Base-by-base conservation (phyloP, 441 rosid genomes). In the Viola pubescens region DNA sequence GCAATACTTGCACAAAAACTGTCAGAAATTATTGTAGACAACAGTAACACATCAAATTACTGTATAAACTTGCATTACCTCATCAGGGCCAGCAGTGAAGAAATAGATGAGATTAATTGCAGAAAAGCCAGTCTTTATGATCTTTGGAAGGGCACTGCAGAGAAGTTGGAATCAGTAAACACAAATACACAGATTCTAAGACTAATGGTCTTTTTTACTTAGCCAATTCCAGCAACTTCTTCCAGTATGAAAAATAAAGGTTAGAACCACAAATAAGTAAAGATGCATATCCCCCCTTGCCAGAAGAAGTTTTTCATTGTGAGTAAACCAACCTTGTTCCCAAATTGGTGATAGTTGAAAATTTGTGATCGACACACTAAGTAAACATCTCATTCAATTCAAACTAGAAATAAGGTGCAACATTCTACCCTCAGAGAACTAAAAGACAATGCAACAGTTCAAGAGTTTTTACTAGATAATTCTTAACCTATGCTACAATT, bases 71-170 rank as follows among this genome's bases (percentile, higher is more conserved):
- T 26, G 13, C 13, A 46, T 66, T 83, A 94, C 99, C 97, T 94
- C 99, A 70, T 85, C 97, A 70, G 94, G 89, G 48, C 99, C 97
- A 37, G 94, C 99, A 13, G 97, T 94, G 82, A 94, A 94, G 73
- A 94, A 94, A 73, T 94, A 94, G 68, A 90, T 90, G 71, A 94
- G 95, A 80, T 94, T 90, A 68, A 94, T 94, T 8, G 97, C 89
- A 13, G 97, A 77, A 74, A 94, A 94, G 53, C 99, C 97, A 59
- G 89, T 94, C 89, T 94, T 94, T 71, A 90, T 90, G 61, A 90
- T 94, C 85, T 92, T 90, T 5, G 99, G 75, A 81, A 94, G 99
- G 60, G 82, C 90, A 79, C 97, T 94, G 83, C 60, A 70, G 59
- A 62, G 64, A 75, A 66, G 56, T 56, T 52, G 57, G 50, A 38